Conservation (phyloP, 768 basidiomycete genomes). For the Leucosporidium creatinivorum region DNA sequence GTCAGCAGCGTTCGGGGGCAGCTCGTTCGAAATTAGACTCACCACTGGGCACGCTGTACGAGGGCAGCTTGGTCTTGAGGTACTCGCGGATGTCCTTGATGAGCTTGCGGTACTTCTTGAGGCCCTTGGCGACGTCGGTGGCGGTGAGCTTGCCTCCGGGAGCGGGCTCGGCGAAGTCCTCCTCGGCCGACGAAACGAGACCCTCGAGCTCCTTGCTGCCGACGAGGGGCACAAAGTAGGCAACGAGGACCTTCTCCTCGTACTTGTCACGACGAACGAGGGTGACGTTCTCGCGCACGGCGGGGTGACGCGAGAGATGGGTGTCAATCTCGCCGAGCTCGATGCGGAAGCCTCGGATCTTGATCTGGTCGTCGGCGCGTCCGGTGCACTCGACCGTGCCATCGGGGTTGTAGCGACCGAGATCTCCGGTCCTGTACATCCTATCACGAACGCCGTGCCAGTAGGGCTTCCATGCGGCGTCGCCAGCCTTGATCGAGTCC, state of each 20-base stretch:
- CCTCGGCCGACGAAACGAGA: constrained; percentile 49
- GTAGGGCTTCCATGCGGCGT: constrained; percentile 63
- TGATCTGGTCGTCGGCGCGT: constrained; percentile 96
- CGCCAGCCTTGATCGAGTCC: constrained; percentile 62
- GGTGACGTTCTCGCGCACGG: constrained; percentile 95
- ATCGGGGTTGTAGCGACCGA: constrained; percentile 85
- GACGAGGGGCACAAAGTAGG: constrained; percentile 88
- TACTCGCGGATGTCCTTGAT: constrained; percentile 93
- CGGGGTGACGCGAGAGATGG: constrained; percentile 82
- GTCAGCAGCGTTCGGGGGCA: not conserved
- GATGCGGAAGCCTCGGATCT: constrained; percentile 98
- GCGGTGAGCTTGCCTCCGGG: constrained; percentile 52
- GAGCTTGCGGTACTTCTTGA: constrained; percentile 71
- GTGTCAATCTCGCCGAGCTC: constrained; percentile 98
- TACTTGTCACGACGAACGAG: constrained; percentile 94
- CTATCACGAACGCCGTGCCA: constrained; percentile 96
- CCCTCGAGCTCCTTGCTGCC: constrained; percentile 56
- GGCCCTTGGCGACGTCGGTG: constrained; percentile 62
- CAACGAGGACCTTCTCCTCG: constrained; percentile 96
- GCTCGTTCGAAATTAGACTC: constrained; percentile 40
- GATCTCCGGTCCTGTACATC: constrained; percentile 96
- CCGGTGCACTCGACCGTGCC: constrained; percentile 95
- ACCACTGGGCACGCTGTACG: constrained; percentile 87
- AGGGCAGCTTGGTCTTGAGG: constrained; percentile 91
- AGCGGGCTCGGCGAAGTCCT: constrained; percentile 51